Percentiles rank a stretch among this genome's conserved stretches.
phyloP scores from a whole-genome alignment of 2,329 filamentous ascomycete genomes.

The Exophiala xenobiotica region DNA sequence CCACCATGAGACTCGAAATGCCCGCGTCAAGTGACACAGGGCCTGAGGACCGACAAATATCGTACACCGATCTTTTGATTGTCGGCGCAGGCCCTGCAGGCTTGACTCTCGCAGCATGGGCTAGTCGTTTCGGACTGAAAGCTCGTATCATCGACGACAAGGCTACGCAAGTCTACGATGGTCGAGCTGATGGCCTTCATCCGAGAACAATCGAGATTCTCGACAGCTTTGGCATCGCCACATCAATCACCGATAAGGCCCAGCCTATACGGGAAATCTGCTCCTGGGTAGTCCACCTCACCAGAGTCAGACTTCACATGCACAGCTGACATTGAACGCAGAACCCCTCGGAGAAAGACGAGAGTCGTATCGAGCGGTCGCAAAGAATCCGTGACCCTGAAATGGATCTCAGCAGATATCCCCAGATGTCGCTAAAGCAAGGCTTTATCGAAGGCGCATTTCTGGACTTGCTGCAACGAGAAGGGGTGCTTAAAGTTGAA shows the following conservation, averaged over 20 bases:
- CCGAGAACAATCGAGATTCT: conserved; percentile 69
- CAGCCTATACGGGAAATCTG: conserved; percentile 65
- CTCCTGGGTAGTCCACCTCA: conserved; percentile 47
- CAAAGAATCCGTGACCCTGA: conserved; percentile 65
- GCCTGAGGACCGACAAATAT: too few relatives aligned
- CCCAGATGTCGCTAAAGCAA: conserved; percentile 68
- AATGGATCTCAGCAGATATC: conserved; percentile 60
- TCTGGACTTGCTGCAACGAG: conserved; percentile 53
- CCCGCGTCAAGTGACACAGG: too few relatives aligned
- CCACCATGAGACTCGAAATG: too few relatives aligned
- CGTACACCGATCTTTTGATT: conserved; percentile 38
- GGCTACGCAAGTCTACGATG: conserved; percentile 34
- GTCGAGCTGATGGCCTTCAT: conserved; percentile 57
- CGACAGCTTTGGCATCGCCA: conserved; percentile 65
- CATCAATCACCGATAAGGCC: conserved; percentile 62
- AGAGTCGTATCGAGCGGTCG: conserved; percentile 55
- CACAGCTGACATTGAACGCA: conserved; percentile 64
- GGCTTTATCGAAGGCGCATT: conserved; percentile 68
- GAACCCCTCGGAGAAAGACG: conserved; percentile 47
- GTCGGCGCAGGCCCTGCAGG: conserved; percentile 52
- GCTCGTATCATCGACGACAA: conserved; percentile 50
- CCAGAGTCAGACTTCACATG: not conserved
- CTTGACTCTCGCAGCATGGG: conserved; percentile 50
- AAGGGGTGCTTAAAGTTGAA: conserved; percentile 54
- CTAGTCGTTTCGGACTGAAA: conserved; percentile 48